These are phyloP conservation scores for Fonsecaea nubica DNA, from an alignment of 2,329 filamentous ascomycete species.

Conservation along the genomic window DNA sequence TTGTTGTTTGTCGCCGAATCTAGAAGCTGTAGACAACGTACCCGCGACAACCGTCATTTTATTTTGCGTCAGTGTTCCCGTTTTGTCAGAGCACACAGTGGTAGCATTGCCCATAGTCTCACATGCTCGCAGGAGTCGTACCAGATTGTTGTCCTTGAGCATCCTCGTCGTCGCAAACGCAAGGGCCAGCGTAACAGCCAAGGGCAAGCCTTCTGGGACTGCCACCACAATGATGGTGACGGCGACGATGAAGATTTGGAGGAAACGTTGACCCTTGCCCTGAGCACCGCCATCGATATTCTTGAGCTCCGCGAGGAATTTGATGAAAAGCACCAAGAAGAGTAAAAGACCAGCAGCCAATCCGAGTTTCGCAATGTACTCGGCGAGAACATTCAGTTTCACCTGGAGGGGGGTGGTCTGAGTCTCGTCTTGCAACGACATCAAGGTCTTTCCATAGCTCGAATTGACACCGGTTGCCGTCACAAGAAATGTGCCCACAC, in stretches of 20 bases:
- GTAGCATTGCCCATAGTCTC: conserved; percentile 71
- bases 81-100: conserved; percentile 70
- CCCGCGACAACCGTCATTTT: conserved; percentile 68
- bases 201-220: conserved; percentile 65
- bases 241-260: conserved; percentile 64
- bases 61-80: conserved; percentile 69
- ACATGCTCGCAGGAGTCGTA: conserved; percentile 64
- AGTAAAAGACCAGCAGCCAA: conserved; percentile 73
- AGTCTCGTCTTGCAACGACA: conserved; percentile 76
- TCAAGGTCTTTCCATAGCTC: conserved; percentile 76
- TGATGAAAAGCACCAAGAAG: conserved; percentile 81
- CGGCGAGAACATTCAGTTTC: conserved; percentile 77
- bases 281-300: conserved; percentile 55
- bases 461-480: conserved; percentile 77
- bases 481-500: conserved; percentile 76
- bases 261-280: conserved; percentile 63
- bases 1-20: conserved; percentile 52
- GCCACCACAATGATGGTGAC: conserved; percentile 67
- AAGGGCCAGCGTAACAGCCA: conserved; percentile 67
- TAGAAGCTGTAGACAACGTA: conserved; percentile 56
- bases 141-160: conserved; percentile 68
- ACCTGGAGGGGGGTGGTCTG: conserved; percentile 80
- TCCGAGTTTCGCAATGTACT: conserved; percentile 79
- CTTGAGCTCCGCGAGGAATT: conserved; percentile 70
- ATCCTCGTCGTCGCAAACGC: conserved; percentile 69